Base-by-base conservation (phyloP, 768 basidiomycete species). In the Pleurotus platypus region DNA sequence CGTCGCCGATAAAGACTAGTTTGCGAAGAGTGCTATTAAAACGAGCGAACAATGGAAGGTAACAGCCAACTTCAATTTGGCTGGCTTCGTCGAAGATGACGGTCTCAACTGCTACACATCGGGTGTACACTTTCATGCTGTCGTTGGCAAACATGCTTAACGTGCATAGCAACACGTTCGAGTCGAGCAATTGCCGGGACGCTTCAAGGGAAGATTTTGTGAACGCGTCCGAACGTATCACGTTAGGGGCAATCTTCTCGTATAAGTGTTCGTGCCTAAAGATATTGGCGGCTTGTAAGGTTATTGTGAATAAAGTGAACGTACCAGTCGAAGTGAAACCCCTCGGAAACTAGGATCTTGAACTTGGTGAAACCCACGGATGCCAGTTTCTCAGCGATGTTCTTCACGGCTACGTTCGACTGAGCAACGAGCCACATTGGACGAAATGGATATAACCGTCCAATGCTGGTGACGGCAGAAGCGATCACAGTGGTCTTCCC, bases 381-480 rank as follows among this genome's bases (percentile, higher is more conserved):
- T 2, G 72, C 76, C 11, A 90, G 66, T 62, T 87, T 90, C 63
- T 88, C 87, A 15, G 89, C 89, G 61, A 90, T 87, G 60, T 90
- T 90, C 68, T 88, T 90, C 37, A 91, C 87, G 30, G 88, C 89
- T 54, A 90, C 81, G 67, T 91, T 90, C 8, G 86, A 86, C 60
- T 90, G 87, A 3, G 89, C 85, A 53, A 85, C 70, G 7, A 91
- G 75, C 83, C 86, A 91, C 8, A 88, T 70, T 0, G 80, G 75
- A 3, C 57, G 56, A 42, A 69, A 65, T 0, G 66, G 59, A 26
- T 67, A 67, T 1, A 55, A 57, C 50, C 13, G 38, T 11, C 42
- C 27, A 40, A 55, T 66, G 55, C 72, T 75, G 0, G 70, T 64
- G 3, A 80, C 74, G 60, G 72, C 72, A 0, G 80, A 77, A 0